Evolutionary conservation across 164 flowering plant species (phyloP), one percentile per base, ranked within the genome.

Genomic region (Magnolia changhungtana): DNA sequence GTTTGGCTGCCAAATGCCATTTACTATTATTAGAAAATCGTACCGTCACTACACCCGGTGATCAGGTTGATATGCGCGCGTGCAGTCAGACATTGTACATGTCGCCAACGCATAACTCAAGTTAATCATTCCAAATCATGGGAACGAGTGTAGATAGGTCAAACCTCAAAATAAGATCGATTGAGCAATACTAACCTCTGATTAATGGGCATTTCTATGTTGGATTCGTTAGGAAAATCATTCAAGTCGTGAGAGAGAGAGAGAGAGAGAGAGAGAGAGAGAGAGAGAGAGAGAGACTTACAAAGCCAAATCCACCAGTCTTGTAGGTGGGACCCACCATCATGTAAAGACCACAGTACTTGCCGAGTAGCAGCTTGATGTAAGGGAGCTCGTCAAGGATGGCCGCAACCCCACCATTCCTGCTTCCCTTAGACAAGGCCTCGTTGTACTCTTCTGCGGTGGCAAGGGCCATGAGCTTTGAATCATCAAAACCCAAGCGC

Each of bases 361-460:
- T 71, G 13, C n/a, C 7, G 6, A 75, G 72, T 64, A 79, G 31
- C 52, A 75, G 11, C 45, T 75, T 75, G 23, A 70, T 64, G 58
- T 75, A 79, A 29, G 80, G 77, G 16, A 74, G 63, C 73, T 78
- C 77, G 0, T 78, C 80, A 23, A 74, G 2, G 45, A 71, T 31
- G 31, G 78, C 78, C 29, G 72, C 64, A 18, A 79, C 64, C 8
- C 75, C 81, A 49, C 85, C 85, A 21, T 81, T 75, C 3, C 9
- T 9, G 69, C 73, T 74, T n/a, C 83, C 86, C 9, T 65, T 78
- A 0, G 63, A 9, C 4, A 85, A 65, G 37, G 81, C 84, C 0
- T 75, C 69, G 9, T 78, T 77, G 24, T 67, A 85, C 18, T 85
- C 83, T 64, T 83, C 74, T 1, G n/a, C 61, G 9, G 82, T 52